Evolutionary conservation across 2,329 filamentous ascomycete species (phyloP).

Genomic region (Ceratocystis eucalypticola): DNA sequence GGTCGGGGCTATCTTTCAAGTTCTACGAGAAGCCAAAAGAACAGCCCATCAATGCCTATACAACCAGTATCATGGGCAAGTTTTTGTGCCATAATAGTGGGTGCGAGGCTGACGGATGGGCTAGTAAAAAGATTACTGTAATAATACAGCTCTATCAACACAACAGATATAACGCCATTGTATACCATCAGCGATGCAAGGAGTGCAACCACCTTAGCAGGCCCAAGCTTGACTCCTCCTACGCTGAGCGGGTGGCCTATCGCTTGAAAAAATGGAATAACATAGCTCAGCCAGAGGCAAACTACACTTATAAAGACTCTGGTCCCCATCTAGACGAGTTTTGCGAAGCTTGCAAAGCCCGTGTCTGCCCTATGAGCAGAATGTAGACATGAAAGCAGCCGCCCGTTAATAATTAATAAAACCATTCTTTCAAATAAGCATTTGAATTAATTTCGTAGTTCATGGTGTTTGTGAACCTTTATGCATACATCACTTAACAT

Average conservation of each 20-base stretch:
- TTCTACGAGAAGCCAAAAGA: neutral
- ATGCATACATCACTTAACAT: no score
- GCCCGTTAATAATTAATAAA: no score
- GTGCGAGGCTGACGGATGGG: neutral
- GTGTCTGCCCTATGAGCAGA: neutral
- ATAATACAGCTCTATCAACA: neutral
- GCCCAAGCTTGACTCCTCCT: neutral
- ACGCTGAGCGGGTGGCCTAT: neutral
- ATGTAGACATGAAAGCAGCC: no score
- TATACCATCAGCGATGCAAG: neutral
- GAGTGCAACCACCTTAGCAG: neutral
- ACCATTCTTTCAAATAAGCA: no score
- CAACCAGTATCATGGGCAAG: neutral
- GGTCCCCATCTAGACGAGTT: neutral
- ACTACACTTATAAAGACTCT: rapidly evolving
- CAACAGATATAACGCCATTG: neutral
- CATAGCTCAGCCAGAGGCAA: neutral
- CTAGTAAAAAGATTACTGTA: neutral
- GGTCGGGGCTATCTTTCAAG: neutral
- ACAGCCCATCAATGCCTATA: neutral
- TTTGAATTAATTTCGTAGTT: no score
- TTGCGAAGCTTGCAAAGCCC: neutral
- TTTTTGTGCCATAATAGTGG: neutral
- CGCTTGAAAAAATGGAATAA: neutral
- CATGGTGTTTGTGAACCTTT: no score